Conservation (phyloP, 495 filamentous ascomycete species). For the Lophiotrema nucula region DNA sequence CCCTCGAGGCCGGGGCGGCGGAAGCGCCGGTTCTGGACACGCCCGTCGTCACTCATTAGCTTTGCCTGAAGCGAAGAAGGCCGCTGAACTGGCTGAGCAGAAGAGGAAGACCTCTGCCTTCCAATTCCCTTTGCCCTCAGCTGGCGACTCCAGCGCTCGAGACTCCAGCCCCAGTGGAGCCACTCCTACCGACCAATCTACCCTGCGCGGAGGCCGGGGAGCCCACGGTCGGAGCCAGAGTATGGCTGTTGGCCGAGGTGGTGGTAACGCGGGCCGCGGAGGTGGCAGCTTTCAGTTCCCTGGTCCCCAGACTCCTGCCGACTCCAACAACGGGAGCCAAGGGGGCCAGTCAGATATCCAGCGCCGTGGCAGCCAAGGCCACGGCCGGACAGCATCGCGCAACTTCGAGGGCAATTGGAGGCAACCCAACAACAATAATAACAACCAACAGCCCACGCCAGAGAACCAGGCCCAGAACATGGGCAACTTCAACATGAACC, state of each 20-base stretch:
- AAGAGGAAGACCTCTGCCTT: constrained; percentile 91
- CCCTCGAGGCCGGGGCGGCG: constrained; percentile 71
- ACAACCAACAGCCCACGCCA: constrained; percentile 47
- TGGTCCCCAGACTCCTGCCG: constrained; percentile 49
- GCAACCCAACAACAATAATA: constrained; percentile 72
- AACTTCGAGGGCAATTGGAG: constrained; percentile 99
- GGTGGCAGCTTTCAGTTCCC: constrained; percentile 72
- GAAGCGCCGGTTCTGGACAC: constrained; percentile 70
- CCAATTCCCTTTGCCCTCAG: constrained; percentile 85
- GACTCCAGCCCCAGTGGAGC: constrained; percentile 49
- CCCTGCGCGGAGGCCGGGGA: constrained; percentile 49
- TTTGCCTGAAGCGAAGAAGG: constrained; percentile 94
- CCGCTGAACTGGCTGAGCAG: constrained; percentile 93
- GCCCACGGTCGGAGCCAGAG: constrained; percentile 67
- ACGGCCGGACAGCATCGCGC: constrained; percentile 76
- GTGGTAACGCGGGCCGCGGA: constrained; percentile 55
- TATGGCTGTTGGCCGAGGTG: constrained; percentile 63
- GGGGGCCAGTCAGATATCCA: constrained; percentile 61
- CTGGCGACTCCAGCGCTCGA: constrained; percentile 49
- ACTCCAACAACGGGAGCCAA: constrained; percentile 46
- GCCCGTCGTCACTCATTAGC: constrained; percentile 93
- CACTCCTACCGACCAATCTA: constrained; percentile 44
- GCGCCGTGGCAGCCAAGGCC: constrained; percentile 70
- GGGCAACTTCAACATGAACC: constrained; percentile 65
- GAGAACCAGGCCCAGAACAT: constrained; percentile 46